Evolutionary conservation across 1,139 yeast species (phyloP).

Genomic region (Yamadazyma songkhlaensis): DNA sequence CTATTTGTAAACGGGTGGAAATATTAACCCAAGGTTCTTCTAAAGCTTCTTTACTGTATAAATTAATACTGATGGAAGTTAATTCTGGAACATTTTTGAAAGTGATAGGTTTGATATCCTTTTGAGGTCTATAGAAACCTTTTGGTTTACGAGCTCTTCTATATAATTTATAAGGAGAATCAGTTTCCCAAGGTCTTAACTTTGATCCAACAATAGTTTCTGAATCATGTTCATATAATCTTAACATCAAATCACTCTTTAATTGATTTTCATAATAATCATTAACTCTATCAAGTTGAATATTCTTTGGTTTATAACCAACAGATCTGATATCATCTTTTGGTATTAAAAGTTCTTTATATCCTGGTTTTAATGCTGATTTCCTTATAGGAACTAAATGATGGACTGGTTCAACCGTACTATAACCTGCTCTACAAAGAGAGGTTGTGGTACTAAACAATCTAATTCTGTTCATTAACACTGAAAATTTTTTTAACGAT

Average conservation of each 20-base stretch:
- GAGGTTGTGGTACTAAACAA: constrained; percentile 16
- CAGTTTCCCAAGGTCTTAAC: constrained; percentile 81
- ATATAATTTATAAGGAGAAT: constrained; percentile 86
- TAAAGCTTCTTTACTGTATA: constrained; percentile 75
- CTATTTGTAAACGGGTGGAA: constrained; percentile 76
- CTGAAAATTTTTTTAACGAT: constrained; percentile 5
- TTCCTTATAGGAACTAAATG: constrained; percentile 79
- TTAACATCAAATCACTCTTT: constrained; percentile 72
- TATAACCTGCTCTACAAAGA: constrained; percentile 62
- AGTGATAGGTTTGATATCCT: constrained; percentile 65
- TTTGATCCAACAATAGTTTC: constrained; percentile 59
- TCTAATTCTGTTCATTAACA: constrained; percentile 14
- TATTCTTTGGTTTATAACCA: constrained; percentile 69
- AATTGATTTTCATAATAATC: constrained; percentile 76
- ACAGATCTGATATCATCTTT: constrained; percentile 74
- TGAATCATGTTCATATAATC: constrained; percentile 69
- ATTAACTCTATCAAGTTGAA: constrained; percentile 74
- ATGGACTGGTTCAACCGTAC: constrained; percentile 87
- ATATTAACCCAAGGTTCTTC: constrained; percentile 73
- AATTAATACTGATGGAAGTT: constrained; percentile 63
- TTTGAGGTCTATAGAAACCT: constrained; percentile 67
- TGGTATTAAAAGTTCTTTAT: constrained; percentile 61
- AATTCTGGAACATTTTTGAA: constrained; percentile 71
- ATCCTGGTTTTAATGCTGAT: constrained; percentile 64
- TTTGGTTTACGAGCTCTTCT: constrained; percentile 68